Base-by-base conservation (phyloP, 208 protist genomes). In the Leishmania amazonensis region DNA sequence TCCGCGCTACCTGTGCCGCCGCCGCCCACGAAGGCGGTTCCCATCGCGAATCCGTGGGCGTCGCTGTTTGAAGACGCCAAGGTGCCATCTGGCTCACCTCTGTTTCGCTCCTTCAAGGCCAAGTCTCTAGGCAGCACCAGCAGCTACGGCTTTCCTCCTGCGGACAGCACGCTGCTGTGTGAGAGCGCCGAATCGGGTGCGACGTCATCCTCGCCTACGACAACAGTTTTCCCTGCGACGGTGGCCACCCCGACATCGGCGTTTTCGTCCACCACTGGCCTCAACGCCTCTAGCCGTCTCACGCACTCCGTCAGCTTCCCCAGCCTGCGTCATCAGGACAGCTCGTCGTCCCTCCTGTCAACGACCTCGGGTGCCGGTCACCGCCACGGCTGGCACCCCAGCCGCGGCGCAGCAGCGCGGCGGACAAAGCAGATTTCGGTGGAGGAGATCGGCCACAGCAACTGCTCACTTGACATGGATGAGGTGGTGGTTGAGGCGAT, bases 381-480 rank as follows among this genome's bases (percentile, higher is more conserved):
- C 40, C 83, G 62, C 38, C 42, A 76, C 74, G 53, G 74, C 47
- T 60, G 72, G 2, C 47, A 79, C 79, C 35, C 21, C 57, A 35
- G 60, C 17, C 72, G 76, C 45, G 73, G 71, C 45, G 78, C 85
- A 68, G 72, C 47, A 9, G 35, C 73, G 35, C 72, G 79, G 19
- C 38, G 75, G 60, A 71, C 85, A 53, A 91, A 86, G 74, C 83
- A 77, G 19, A 86, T 95, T 58, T 86, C 93, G 0, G 80, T 58
- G 42, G 51, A 93, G 51, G 91, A 96, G 60, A 89, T 97, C 71
- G 94, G 94, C 42, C 85, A 79, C 72, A 91, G 89, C 71, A 96
- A 95, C 87, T 81, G 87, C 51, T 92, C 93, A 3, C 81, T 96
- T 5, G 90, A 96, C 64, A 84, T 96, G 80, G 92, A 96, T 8